These are phyloP conservation scores for Microbotryum intermedium DNA, from an alignment of 1,284 basidiomycete genomes.

Conservation along the genomic window DNA sequence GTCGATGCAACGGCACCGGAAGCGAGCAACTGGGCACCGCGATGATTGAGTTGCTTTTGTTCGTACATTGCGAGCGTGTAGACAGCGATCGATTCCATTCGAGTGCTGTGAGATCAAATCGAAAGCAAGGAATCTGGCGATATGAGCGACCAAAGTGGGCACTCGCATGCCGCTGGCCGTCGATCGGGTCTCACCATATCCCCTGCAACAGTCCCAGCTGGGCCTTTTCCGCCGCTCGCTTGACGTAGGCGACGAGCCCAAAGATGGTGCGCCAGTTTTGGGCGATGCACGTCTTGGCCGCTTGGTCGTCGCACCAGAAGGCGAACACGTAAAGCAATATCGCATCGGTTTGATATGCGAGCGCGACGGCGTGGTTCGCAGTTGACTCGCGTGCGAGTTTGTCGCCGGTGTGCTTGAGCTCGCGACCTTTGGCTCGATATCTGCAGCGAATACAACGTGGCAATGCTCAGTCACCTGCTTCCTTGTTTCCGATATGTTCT, in stretches of 20 bases:
- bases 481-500: not conserved
- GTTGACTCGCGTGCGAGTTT: slow-evolving; percentile 17
- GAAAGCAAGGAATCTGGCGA: not conserved
- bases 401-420: slow-evolving; percentile 39
- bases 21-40: slow-evolving; percentile 11
- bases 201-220: slow-evolving; percentile 7
- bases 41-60: slow-evolving; percentile 21
- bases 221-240: slow-evolving; percentile 25
- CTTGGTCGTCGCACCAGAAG: slow-evolving; percentile 46
- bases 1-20: not conserved
- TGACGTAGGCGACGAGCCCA: slow-evolving; percentile 30
- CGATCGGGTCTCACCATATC: slow-evolving; percentile 14
- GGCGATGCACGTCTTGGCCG: slow-evolving; percentile 14
- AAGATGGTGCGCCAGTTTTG: slow-evolving; percentile 32
- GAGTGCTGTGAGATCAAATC: not conserved
- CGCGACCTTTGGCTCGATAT: slow-evolving; percentile 31
- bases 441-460: slow-evolving; percentile 1
- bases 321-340: slow-evolving; percentile 45
- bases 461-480: not conserved
- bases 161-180: too few species aligned
- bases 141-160: too few species aligned
- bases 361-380: slow-evolving; percentile 33
- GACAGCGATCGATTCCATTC: slow-evolving; percentile 25
- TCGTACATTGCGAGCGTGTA: slow-evolving; percentile 23
- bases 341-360: slow-evolving; percentile 44